Evolutionary conservation across 345 rosid genomes (phyloP), one percentile per base, ranked within the genome.

Genomic region (Pelargonium nanum): DNA sequence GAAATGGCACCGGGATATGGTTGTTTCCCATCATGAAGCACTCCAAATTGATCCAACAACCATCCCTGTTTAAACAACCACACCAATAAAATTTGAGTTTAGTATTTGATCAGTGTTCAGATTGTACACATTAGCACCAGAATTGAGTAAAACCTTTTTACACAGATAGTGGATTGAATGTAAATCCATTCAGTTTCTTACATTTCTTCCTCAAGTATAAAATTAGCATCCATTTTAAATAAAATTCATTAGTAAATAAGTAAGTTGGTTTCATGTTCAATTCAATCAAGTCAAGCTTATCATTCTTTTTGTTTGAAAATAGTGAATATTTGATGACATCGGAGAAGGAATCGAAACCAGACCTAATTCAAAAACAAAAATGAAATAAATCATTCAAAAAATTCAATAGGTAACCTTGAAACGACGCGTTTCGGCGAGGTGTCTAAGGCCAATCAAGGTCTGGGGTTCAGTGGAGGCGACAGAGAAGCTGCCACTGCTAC

Each of bases 11-110:
- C 96, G 0, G 97, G 97, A 69, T 89, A 93, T 34, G 99, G 96
- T 48, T 82, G 77, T 64, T 85, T 89, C 44, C 95, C 97, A 68
- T 92, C 96, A 65, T 89, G 99, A 71, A 92, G 99, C 19, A 92
- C 97, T 59, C 99, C 99, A 64, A 82, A 93, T 64, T 93, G 99
- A 81, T 89, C 99, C 67, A 93, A 75, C 54, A 93, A 79, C 99
- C 97, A 93, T 23, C 88, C 96, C 99, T 92, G 80, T 26, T 17
- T 26, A 60, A 22, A 40, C 48, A 65, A 51, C 24, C 23, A 28
- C 61, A 22, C 13, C 28, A 61, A 22, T 55, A 62, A 4, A 34
- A 9, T 34, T 34, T 64, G n/a, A n/a, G n/a, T n/a, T n/a, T 66
- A 48, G 50, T 23, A 26, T 24, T 30, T 56, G 32, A 58, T n/a